These are phyloP conservation scores for Nigrograna mackinnonii DNA, from an alignment of 2,329 filamentous ascomycete species.

Conservation along the genomic window DNA sequence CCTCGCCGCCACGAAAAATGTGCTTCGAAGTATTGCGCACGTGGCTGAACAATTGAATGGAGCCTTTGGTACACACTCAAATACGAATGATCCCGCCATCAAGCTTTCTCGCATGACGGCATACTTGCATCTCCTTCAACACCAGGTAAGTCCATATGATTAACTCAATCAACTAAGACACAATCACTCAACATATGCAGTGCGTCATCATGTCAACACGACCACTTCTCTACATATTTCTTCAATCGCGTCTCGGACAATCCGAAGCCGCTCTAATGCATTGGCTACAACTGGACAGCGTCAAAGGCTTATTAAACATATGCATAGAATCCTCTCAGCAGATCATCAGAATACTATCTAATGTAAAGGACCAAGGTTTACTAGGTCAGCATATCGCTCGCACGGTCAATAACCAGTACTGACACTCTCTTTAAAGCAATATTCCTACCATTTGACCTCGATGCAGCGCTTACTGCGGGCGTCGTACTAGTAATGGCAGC, in stretches of 20 bases:
- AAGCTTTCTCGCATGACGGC: neutral
- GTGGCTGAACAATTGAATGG: slow-evolving; percentile 20
- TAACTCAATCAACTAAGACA: neutral
- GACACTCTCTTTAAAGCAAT: slow-evolving; percentile 14
- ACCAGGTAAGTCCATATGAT: neutral
- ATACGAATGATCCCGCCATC: neutral
- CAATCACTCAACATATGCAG: neutral
- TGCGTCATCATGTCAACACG: slow-evolving; percentile 10
- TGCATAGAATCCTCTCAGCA: neutral
- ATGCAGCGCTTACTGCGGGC: neutral
- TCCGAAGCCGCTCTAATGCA: slow-evolving; percentile 2
- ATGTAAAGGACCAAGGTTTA: neutral
- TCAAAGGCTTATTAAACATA: neutral
- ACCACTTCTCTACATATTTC: neutral
- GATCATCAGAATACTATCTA: neutral
- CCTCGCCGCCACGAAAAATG: neutral
- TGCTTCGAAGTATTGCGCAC: neutral
- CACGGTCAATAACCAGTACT: neutral
- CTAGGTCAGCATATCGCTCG: neutral
- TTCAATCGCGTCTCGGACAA: neutral
- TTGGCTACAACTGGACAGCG: slow-evolving; percentile 18
- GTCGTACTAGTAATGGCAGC: neutral
- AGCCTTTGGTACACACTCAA: neutral
- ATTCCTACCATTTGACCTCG: neutral
- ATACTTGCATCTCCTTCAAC: neutral